Conservation (phyloP, 1,284 basidiomycete genomes). For the Cryptococcus neoformans region DNA sequence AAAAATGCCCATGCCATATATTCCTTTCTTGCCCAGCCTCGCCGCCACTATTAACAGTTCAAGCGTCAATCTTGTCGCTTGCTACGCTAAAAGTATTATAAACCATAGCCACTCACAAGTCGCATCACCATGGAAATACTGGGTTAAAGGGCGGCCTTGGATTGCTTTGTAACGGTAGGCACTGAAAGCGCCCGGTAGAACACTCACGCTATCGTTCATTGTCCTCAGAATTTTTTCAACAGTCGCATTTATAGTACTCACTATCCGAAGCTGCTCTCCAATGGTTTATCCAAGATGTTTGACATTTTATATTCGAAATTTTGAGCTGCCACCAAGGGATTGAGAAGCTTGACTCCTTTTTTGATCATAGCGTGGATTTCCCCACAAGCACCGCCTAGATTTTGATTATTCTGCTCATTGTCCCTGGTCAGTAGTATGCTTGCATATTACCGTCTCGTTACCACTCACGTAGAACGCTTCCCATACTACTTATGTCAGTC, state of each 20-base stretch:
- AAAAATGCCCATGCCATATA: slow-evolving; percentile 98
- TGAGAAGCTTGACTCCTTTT: slow-evolving; percentile 85
- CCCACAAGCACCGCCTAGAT: slow-evolving; percentile 79
- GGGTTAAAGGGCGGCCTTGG: slow-evolving; percentile 84
- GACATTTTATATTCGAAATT: slow-evolving; percentile 99
- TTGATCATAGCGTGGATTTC: slow-evolving; percentile 95
- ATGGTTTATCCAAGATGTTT: slow-evolving; percentile 81
- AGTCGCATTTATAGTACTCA: background rate
- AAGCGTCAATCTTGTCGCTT: background rate
- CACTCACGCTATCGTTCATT: slow-evolving; percentile 60
- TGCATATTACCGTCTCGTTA: background rate
- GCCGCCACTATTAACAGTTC: slow-evolving; percentile 62
- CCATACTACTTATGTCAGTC: slow-evolving; percentile 59
- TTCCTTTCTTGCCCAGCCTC: slow-evolving; percentile 87
- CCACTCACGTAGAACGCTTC: slow-evolving; percentile 59
- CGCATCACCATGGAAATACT: slow-evolving; percentile 99
- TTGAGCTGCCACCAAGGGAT: slow-evolving; percentile 84
- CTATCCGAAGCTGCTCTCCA: slow-evolving; percentile 90
- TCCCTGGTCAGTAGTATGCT: background rate
- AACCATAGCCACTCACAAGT: slow-evolving; percentile 52
- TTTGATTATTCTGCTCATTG: slow-evolving; percentile 48
- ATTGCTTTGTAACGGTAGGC: slow-evolving; percentile 92
- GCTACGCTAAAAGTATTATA: too few relatives aligned
- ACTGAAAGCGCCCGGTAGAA: slow-evolving; percentile 94
- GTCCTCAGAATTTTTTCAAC: background rate